phyloP scores from a whole-genome alignment of 805 yeast species.

The Candida parachauliodes region DNA sequence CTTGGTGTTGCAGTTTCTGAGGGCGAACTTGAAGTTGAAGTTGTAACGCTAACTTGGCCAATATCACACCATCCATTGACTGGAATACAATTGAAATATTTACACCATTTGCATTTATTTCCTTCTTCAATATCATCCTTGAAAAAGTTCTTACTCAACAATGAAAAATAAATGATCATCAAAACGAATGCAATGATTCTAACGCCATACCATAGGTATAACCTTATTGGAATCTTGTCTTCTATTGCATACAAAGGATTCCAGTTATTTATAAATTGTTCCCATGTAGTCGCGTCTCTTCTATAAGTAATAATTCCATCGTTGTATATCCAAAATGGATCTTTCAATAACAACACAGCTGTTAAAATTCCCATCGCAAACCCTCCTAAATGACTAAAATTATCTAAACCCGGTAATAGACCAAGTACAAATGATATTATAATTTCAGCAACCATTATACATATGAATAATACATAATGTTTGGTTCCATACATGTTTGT shows the following conservation, averaged over 20 bases:
- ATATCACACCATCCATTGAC: slow-evolving; percentile 67
- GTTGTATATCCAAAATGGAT: slow-evolving; percentile 48
- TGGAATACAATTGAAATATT: slow-evolving; percentile 66
- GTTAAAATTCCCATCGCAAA: slow-evolving; percentile 56
- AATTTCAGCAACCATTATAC: slow-evolving; percentile 52
- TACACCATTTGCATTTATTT: slow-evolving; percentile 65
- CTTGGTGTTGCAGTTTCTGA: slow-evolving; percentile 10
- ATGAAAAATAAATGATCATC: slow-evolving; percentile 47
- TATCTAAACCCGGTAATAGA: slow-evolving; percentile 68
- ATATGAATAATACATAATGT: slow-evolving; percentile 44
- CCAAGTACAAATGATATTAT: slow-evolving; percentile 60
- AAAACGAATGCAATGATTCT: slow-evolving; percentile 45
- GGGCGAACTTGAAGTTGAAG: slow-evolving; percentile 10
- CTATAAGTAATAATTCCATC: slow-evolving; percentile 38
- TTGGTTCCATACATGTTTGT: slow-evolving; percentile 43
- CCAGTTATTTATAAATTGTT: slow-evolving; percentile 36
- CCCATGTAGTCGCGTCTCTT: slow-evolving; percentile 25
- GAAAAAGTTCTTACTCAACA: slow-evolving; percentile 47
- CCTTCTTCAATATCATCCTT: slow-evolving; percentile 38
- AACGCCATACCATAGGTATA: slow-evolving; percentile 51
- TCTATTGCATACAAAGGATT: slow-evolving; percentile 32
- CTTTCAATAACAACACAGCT: slow-evolving; percentile 49
- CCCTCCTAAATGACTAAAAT: slow-evolving; percentile 75
- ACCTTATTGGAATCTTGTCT: slow-evolving; percentile 32
- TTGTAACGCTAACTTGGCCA: slow-evolving; percentile 34